A percentile compares a stretch with the other conserved stretches of the same genome.
phyloP scores from a whole-genome alignment of 768 basidiomycete genomes.

The Pholiota conissans region DNA sequence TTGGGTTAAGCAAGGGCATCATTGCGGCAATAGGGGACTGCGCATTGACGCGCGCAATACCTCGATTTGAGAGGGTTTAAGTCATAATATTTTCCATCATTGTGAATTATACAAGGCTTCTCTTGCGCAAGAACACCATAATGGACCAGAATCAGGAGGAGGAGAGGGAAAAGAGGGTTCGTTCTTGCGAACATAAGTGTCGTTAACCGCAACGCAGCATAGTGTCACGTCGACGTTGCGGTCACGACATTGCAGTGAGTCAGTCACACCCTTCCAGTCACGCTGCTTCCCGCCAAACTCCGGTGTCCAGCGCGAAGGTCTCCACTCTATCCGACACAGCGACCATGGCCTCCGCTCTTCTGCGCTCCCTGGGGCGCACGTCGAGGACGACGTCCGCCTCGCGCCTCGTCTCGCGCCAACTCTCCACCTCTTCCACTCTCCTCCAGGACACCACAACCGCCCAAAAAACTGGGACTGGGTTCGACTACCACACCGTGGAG shows the following conservation, averaged over 20 bases:
- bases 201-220: neutral
- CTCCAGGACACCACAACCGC: slow-evolving; percentile 27
- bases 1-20: slow-evolving; percentile 6
- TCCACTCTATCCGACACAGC: slow-evolving; percentile 28
- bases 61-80: slow-evolving; percentile 59
- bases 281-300: slow-evolving; percentile 37
- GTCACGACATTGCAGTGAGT: slow-evolving; percentile 12
- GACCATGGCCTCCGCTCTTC: slow-evolving; percentile 64
- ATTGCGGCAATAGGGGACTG: slow-evolving; percentile 3
- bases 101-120: slow-evolving; percentile 59
- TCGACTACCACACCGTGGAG: slow-evolving; percentile 76
- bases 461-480: slow-evolving; percentile 48
- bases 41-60: slow-evolving; percentile 33
- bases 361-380: slow-evolving; percentile 61
- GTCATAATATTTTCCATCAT: slow-evolving; percentile 63
- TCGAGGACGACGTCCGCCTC: slow-evolving; percentile 31
- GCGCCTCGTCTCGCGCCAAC: slow-evolving; percentile 30
- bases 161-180: slow-evolving; percentile 3
- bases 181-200: slow-evolving; percentile 7
- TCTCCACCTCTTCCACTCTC: slow-evolving; percentile 35
- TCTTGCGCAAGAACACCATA: slow-evolving; percentile 36
- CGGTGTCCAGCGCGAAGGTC: slow-evolving; percentile 20
- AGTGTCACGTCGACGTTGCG: slow-evolving; percentile 9
- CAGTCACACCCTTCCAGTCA: slow-evolving; percentile 20
- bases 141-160: slow-evolving; percentile 11